Conservation (phyloP, 805 yeast species). For the Wickerhamia fluorescens region DNA sequence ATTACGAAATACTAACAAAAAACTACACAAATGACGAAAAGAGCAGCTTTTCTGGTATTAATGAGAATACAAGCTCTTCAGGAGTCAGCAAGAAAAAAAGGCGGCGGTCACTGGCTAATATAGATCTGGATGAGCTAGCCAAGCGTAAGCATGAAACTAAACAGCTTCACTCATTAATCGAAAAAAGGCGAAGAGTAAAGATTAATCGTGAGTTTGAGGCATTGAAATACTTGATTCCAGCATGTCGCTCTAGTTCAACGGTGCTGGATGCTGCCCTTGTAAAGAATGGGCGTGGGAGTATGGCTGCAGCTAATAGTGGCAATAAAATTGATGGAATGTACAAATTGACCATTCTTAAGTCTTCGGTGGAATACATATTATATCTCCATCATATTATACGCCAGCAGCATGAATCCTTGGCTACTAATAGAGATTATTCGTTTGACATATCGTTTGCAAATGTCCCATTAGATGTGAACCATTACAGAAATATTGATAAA, state of each 20-base stretch:
- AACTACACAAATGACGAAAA: slow-evolving; percentile 16
- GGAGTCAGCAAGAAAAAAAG: slow-evolving; percentile 22
- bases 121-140: slow-evolving; percentile 35
- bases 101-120: slow-evolving; percentile 31
- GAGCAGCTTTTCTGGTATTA: slow-evolving; percentile 1
- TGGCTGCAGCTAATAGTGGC: slow-evolving; percentile 15
- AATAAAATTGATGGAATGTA: slow-evolving; percentile 59
- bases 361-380: slow-evolving; percentile 75
- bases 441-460: slow-evolving; percentile 44
- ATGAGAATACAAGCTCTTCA: slow-evolving; percentile 1
- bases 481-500: slow-evolving; percentile 50
- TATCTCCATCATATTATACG: slow-evolving; percentile 57
- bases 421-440: slow-evolving; percentile 8
- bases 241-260: slow-evolving; percentile 46
- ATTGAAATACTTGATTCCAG: slow-evolving; percentile 68
- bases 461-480: slow-evolving; percentile 52
- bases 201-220: slow-evolving; percentile 83
- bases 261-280: too few relatives aligned
- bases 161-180: slow-evolving; percentile 65
- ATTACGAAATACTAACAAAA: slow-evolving; percentile 36
- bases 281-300: too few relatives aligned
- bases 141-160: slow-evolving; percentile 37
- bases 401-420: slow-evolving; percentile 41
- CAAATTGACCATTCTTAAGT: slow-evolving; percentile 71
- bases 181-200: slow-evolving; percentile 68